Evolutionary conservation across 345 rosid species (phyloP).

Genomic region (Odontarrhena argentea): DNA sequence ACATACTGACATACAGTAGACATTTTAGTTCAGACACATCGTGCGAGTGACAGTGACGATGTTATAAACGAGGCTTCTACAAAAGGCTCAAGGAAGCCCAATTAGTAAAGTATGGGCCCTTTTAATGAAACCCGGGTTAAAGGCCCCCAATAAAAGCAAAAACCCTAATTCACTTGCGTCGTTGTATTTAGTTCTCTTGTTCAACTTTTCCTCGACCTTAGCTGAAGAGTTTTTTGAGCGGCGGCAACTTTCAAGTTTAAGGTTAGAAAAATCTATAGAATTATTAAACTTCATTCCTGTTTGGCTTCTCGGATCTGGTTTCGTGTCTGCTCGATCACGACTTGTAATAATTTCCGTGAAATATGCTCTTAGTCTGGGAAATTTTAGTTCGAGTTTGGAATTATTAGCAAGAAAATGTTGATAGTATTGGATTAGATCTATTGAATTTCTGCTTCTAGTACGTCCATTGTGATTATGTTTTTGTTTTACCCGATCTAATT

Average conservation of each 20-base stretch:
- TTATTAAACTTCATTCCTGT: background rate
- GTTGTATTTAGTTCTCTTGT: conserved; percentile 24
- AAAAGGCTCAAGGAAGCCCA: background rate
- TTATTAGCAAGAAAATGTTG: background rate
- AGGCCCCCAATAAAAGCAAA: conserved; percentile 19
- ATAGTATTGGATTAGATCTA: background rate
- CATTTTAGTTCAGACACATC: background rate
- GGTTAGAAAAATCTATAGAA: conserved; percentile 11
- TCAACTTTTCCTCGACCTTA: conserved; percentile 12
- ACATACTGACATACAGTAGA: conserved; percentile 6
- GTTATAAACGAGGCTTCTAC: background rate
- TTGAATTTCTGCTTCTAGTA: background rate
- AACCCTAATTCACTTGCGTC: conserved; percentile 22
- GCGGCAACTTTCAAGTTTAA: conserved; percentile 32
- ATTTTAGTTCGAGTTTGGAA: background rate
- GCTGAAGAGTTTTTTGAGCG: conserved; percentile 18
- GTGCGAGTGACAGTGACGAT: background rate
- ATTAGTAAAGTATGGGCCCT: background rate
- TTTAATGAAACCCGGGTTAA: background rate
- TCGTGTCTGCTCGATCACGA: background rate
- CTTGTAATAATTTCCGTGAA: background rate
- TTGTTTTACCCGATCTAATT: background rate
- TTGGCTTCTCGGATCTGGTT: background rate
- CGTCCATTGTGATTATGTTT: background rate
- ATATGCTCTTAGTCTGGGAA: background rate